Base-by-base conservation (phyloP, 768 basidiomycete species). In the Chalciporus sphaerocephalus region DNA sequence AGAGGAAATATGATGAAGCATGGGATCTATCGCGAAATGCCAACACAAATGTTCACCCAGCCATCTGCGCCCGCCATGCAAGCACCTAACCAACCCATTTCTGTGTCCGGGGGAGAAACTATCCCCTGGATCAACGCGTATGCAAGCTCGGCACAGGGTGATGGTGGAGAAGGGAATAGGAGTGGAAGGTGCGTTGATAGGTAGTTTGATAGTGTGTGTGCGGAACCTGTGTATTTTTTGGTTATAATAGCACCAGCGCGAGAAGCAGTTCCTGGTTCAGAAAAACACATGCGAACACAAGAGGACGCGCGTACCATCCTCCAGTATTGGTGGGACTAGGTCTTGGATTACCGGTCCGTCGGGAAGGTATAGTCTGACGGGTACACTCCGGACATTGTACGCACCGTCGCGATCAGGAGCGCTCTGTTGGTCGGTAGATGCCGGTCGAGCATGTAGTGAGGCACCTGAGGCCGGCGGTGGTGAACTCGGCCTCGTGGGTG, bases 1-100 rank as follows among this genome's bases (percentile, higher is more conserved):
- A n/a, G 33, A 18, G 30, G 13, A 32, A 32, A 32, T n/a, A 32
- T 32, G 30, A n/a, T n/a, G n/a, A 32, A 32, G 30, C 30, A 32
- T 32, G 30, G 5, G 30, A 40, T 44, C 57, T 64, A 65, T 36
- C 62, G 61, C 36, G 55, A 50, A 13, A 87, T 66, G 13, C 87
- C 88, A 22, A 96, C 71, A 59, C 92, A 94, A 42, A 97, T 74
- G 61, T 89, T 87, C 22, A 95, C 75, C 93, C 93, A 98, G 5
- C 96, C 96, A 59, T 98, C 96, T 11, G 92, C 91, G 7, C 92
- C 93, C 11, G 85, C 81, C 67, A 97, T 71, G 56, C 92, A 92
- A 16, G 89, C 85, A 9, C 91, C 87, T n/a, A 98, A 65, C 94
- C 95, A 96, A 5, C 86, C 92, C 67, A 97, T 74, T 59, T 98